Conservation (phyloP, 1,284 basidiomycete species). For the Meripilus lineatus region DNA sequence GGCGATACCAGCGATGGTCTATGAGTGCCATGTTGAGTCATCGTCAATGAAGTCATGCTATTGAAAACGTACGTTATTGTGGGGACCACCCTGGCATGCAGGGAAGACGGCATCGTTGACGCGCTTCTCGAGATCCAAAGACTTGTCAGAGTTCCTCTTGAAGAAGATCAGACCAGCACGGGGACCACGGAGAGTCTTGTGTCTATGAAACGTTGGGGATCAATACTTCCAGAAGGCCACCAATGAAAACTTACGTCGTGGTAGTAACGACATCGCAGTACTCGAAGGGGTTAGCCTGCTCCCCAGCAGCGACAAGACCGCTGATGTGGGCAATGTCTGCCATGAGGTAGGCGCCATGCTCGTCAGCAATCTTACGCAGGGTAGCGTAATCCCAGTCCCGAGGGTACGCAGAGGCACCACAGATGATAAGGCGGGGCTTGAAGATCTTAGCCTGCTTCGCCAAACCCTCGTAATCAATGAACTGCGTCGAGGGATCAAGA, state of each 20-base stretch:
- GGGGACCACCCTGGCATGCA: slow-evolving; percentile 99
- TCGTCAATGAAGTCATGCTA: not conserved
- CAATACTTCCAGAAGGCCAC: not conserved
- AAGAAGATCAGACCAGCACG: slow-evolving; percentile 99
- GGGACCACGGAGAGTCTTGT: slow-evolving; percentile 99
- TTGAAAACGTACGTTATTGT: slow-evolving; percentile 78
- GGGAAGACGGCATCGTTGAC: slow-evolving; percentile 99
- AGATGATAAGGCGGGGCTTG: slow-evolving; percentile 96
- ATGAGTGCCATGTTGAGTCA: slow-evolving; percentile 5
- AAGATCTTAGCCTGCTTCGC: slow-evolving; percentile 90
- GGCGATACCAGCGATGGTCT: slow-evolving; percentile 95
- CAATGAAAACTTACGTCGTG: slow-evolving; percentile 67
- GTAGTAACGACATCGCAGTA: slow-evolving; percentile 98
- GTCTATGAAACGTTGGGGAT: slow-evolving; percentile 39
- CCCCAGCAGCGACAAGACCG: slow-evolving; percentile 91
- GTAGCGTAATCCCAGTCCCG: slow-evolving; percentile 95
- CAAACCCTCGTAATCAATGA: slow-evolving; percentile 89
- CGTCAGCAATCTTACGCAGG: slow-evolving; percentile 81
- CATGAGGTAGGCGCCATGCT: slow-evolving; percentile 90
- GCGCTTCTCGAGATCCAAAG: slow-evolving; percentile 86
- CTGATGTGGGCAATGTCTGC: slow-evolving; percentile 98
- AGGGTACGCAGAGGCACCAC: slow-evolving; percentile 98
- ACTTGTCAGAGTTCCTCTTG: slow-evolving; percentile 84
- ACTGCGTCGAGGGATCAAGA: slow-evolving; percentile 79
- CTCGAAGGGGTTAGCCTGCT: slow-evolving; percentile 92